Evolutionary conservation across 2,329 filamentous ascomycete species (phyloP), one percentile per base, ranked within the genome.

Genomic region (Periconia sp.): DNA sequence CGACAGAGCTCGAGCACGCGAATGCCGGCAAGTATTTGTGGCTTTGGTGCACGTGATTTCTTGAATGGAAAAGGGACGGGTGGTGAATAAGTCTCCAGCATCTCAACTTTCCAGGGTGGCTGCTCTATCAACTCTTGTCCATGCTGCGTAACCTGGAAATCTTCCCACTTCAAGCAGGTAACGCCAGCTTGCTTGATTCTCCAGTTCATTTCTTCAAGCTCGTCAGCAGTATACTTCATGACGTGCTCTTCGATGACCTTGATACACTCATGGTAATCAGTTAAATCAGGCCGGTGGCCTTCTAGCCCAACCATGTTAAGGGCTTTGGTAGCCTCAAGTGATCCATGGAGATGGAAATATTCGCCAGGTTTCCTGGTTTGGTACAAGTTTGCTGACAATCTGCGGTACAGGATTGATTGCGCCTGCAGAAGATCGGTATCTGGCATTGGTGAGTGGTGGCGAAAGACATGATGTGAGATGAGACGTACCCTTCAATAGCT

Each of bases 331-430:
- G 88, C 88, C 60, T 91, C 87, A 0, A 91, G 74, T 0, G 88
- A 91, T 43, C 88, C 88, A 66, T 91, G 88, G 23, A 91, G 87
- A 64, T 91, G 88, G 65, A 89, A 91, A 64, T 84, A 91, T 65
- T 87, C 80, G n/a, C 82, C 83, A 1, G 78, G 74, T n/a, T 78
- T 80, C 66, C 84, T 86, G 9, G 88, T 90, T 62, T 82, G 79
- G 72, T 90, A 91, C 1, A 91, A 74, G 56, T 90, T 90, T 14
- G 88, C 88, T 11, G 88, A 89, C 71, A 91, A 79, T 56, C 88
- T 84, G 10, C 88, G 83, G 66, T 91, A 91, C 7, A 84, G 76
- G 56, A 85, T 84, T 2, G 88, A 89, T 67, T 91, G 89, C 1
- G 89, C 89, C 56, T 82, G 76, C 6, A 89, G 75, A 19, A 91